These are phyloP conservation scores for Leccinum subtestaceum DNA, from an alignment of 768 basidiomycete species.

Conservation along the genomic window DNA sequence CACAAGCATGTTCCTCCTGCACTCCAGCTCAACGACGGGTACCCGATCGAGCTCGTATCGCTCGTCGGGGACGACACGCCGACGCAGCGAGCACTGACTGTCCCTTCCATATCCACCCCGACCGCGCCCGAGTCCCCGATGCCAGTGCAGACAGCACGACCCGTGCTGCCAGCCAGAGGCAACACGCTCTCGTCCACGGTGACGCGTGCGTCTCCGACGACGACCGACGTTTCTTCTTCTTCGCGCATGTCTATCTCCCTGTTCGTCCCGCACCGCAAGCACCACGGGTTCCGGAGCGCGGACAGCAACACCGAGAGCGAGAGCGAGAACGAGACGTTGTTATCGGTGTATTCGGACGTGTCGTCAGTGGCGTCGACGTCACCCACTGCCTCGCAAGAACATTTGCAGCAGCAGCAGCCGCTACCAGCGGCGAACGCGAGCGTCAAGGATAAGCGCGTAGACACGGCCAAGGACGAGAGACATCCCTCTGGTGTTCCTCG, in stretches of 20 bases:
- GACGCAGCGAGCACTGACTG: conserved; percentile 43
- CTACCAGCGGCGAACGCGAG: conserved; percentile 17
- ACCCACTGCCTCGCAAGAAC: conserved; percentile 33
- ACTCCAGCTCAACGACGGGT: conserved; percentile 27
- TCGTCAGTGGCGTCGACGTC: conserved; percentile 35
- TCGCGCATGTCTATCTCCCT: conserved; percentile 28
- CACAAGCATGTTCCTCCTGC: conserved; percentile 27
- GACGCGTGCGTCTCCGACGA: conserved; percentile 9
- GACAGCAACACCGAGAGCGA: conserved; percentile 33
- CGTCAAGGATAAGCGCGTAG: neutral
- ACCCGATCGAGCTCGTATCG: conserved; percentile 19
- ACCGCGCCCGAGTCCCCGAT: conserved; percentile 43
- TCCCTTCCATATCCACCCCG: conserved; percentile 52
- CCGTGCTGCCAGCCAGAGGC: conserved; percentile 10
- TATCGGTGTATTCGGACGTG: conserved; percentile 32
- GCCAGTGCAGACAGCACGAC: conserved; percentile 20
- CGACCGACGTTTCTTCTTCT: conserved; percentile 15
- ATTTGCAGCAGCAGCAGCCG: conserved; percentile 5
- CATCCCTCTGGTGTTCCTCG: conserved; percentile 36
- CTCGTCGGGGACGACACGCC: conserved; percentile 9
- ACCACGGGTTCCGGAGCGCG: conserved; percentile 19
- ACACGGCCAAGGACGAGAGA: conserved; percentile 25
- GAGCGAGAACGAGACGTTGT: conserved; percentile 32
- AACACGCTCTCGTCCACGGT: conserved; percentile 5
- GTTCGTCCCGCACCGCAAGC: conserved; percentile 26